Evolutionary conservation across 2,329 filamentous ascomycete genomes (phyloP), one percentile per base, ranked within the genome.

Genomic region (Fusarium nygamai): DNA sequence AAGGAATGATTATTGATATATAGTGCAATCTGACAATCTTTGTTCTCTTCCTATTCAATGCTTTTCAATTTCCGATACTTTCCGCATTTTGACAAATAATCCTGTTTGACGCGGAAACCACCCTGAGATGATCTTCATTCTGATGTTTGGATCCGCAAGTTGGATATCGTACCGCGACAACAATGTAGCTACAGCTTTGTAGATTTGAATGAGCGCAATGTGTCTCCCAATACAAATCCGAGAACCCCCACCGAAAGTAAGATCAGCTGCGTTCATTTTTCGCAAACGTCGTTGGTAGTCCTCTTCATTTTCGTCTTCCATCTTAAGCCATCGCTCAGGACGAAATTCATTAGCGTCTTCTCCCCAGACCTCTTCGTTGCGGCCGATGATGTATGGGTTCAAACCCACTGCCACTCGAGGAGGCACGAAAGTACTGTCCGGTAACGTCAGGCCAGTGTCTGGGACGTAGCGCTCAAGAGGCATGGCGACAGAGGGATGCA

Each of bases 251-350:
- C 81, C 79, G 53, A 84, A 85, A 3, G 78, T 73, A 6, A 83
- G 66, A 47, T 82, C 84, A 0, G 80, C 71, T 24, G 77, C 75
- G 39, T 83, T 84, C 79, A 83, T 84, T 17, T 69, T 65, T 10
- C 77, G 70, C 33, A 82, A 68, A 5, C 85, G 80, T 53, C 66
- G 65, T 64, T 81, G 58, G 51, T 78, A 86, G 2, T 65, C 78
- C 9, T 76, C 13, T 24, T 62, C 54, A 10, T 10, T 61, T 27
- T 74, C 67, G 3, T 38, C 50, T 3, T 64, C 29, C 1, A 27
- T n/a, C 24, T 62, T 78, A 9, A 89, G 76, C 86, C 87, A 89
- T 8, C 88, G 80, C 54, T 87, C 86, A 0, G 87, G 86, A 3
- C 80, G 79, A 71, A 85, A 89, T 0, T 72, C 66, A 27, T 87